Conservation (phyloP, 78 protist genomes). For the Dictyostelium capitatum region DNA sequence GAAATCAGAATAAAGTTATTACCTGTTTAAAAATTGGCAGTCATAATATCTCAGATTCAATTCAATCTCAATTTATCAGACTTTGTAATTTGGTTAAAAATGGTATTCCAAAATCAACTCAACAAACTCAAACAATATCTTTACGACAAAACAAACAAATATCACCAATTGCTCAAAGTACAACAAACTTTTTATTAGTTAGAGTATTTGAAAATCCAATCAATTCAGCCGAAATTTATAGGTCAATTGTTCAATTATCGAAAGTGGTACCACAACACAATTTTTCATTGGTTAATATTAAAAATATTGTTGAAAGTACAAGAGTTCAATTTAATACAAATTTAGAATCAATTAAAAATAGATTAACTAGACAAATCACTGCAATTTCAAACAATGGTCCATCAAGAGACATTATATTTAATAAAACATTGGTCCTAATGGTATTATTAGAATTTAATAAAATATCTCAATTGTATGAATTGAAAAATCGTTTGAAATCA, state of each 20-base stretch:
- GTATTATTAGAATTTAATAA: not conserved
- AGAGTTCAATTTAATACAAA: not conserved
- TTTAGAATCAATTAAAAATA: not conserved
- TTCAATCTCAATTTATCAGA: not conserved
- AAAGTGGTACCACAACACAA: not conserved
- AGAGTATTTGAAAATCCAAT: not conserved
- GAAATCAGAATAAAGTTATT: not conserved
- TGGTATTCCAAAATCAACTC: not conserved
- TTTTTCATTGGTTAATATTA: not conserved
- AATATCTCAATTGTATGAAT: not conserved
- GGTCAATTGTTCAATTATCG: not conserved
- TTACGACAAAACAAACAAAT: not conserved
- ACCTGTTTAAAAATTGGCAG: not conserved
- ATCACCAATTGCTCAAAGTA: not conserved
- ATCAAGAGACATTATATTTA: not conserved
- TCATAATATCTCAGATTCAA: not conserved
- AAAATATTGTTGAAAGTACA: not conserved
- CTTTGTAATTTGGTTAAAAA: not conserved
- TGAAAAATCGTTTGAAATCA: not conserved
- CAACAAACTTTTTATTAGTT: not conserved
- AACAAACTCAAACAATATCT: not conserved
- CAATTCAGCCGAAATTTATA: not conserved
- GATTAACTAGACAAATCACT: not conserved
- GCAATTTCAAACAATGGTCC: not conserved
- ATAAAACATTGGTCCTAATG: not conserved